A percentile compares a stretch with the other conserved stretches of the same genome.
phyloP scores from a whole-genome alignment of 768 basidiomycete species.

The Podaxis sp. region DNA sequence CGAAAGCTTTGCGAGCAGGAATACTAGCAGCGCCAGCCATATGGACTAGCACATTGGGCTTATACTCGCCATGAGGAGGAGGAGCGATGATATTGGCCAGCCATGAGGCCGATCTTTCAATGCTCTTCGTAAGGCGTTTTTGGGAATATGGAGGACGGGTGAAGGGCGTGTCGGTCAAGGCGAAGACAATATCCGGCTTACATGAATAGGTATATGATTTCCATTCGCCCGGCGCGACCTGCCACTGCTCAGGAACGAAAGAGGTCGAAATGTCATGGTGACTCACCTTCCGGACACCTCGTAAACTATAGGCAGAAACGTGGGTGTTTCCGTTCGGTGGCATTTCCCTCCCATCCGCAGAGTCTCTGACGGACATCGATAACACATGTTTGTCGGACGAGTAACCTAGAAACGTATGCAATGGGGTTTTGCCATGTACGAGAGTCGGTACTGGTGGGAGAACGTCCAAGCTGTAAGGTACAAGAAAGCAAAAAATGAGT shows the following conservation, averaged over 20 bases:
- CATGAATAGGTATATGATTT: conserved; percentile 48
- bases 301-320: conserved; percentile 55
- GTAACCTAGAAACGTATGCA: conserved; percentile 71
- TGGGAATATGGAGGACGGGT: conserved; percentile 70
- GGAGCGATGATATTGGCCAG: conserved; percentile 48
- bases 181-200: conserved; percentile 69
- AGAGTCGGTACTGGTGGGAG: conserved; percentile 66
- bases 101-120: conserved; percentile 71
- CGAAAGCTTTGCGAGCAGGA: conserved; percentile 64
- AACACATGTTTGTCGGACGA: conserved; percentile 46
- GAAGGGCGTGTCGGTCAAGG: conserved; percentile 70
- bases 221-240: conserved; percentile 64
- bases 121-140: conserved; percentile 73
- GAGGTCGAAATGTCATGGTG: neutral
- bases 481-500: conserved; percentile 9
- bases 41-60: conserved; percentile 51
- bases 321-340: conserved; percentile 67
- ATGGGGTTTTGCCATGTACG: conserved; percentile 46
- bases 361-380: conserved; percentile 65
- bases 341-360: conserved; percentile 62
- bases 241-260: neutral
- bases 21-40: conserved; percentile 62
- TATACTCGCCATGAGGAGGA: neutral
- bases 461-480: conserved; percentile 54
- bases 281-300: conserved; percentile 72